Evolutionary conservation across 352 stramenopile species (phyloP).

Genomic region (Phytophthora aleatoria): DNA sequence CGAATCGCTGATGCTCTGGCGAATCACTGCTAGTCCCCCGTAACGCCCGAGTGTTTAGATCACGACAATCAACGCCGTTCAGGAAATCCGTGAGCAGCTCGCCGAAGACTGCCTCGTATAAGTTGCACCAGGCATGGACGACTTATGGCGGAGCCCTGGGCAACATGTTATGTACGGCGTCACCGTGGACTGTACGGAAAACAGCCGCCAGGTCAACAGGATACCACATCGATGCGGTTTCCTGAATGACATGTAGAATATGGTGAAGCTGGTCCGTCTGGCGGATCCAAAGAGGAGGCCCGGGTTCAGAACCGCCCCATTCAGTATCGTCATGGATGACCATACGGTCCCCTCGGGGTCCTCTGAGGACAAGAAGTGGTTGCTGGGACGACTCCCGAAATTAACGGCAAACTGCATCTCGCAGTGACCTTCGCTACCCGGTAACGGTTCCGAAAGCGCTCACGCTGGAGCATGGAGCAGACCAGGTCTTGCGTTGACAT

Average conservation of each 20-base stretch:
- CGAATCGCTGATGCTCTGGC: not conserved
- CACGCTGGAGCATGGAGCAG: slow-evolving; percentile 11
- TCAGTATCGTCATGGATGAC: slow-evolving; percentile 4
- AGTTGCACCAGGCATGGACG: not conserved
- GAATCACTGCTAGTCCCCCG: not conserved
- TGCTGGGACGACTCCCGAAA: not conserved
- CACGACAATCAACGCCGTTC: not conserved
- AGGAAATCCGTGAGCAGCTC: not conserved
- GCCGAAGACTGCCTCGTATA: not conserved
- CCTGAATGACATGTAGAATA: not conserved
- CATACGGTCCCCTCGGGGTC: not conserved
- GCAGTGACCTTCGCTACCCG: slow-evolving; percentile 14
- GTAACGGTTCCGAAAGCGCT: slow-evolving; percentile 7
- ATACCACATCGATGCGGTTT: not conserved
- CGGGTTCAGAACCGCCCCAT: slow-evolving; percentile 1
- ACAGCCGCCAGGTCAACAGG: not conserved
- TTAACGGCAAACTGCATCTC: slow-evolving; percentile 22
- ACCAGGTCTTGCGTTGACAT: not conserved
- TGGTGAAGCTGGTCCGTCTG: not conserved
- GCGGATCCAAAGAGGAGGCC: slow-evolving; percentile 8
- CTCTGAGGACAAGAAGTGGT: slow-evolving; percentile 20
- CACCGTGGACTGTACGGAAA: not conserved
- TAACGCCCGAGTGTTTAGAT: not conserved
- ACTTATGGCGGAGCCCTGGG: not conserved
- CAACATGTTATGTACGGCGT: not conserved